phyloP scores from a whole-genome alignment of 345 rosid species.

The Eucalyptus guilfoylei region DNA sequence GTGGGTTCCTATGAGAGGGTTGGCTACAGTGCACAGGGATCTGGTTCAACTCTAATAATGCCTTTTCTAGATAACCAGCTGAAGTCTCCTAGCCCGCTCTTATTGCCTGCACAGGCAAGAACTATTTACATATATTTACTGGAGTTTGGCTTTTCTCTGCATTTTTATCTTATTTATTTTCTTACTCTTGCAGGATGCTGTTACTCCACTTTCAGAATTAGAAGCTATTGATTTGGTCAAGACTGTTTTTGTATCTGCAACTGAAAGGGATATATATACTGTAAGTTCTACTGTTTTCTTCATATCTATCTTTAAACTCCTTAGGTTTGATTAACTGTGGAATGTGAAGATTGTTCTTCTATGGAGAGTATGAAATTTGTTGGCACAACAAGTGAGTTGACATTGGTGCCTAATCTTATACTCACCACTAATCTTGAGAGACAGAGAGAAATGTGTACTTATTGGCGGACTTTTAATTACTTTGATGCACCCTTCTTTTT shows the following conservation, averaged over 20 bases:
- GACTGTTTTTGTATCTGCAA: slow-evolving; percentile 89
- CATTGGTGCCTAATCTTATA: neutral
- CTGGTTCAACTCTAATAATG: slow-evolving; percentile 85
- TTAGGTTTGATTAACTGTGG: neutral
- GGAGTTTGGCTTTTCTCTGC: neutral
- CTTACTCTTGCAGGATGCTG: slow-evolving; percentile 55
- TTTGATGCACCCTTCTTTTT: neutral
- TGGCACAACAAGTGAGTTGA: neutral
- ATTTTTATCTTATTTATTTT: neutral
- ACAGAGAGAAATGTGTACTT: neutral
- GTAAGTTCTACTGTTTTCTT: slow-evolving; percentile 24
- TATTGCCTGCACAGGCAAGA: slow-evolving; percentile 47
- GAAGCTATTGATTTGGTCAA: slow-evolving; percentile 93
- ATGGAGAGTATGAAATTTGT: neutral
- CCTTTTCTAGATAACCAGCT: slow-evolving; percentile 96
- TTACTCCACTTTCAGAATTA: slow-evolving; percentile 75
- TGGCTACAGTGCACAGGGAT: slow-evolving; percentile 93
- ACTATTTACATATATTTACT: slow-evolving; percentile 18
- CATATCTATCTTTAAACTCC: neutral
- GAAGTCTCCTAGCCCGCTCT: slow-evolving; percentile 94
- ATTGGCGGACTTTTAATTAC: neutral
- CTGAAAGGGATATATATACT: slow-evolving; percentile 96
- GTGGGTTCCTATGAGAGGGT: slow-evolving; percentile 98
- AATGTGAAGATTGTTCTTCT: no score
- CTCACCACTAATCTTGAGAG: neutral